Evolutionary conservation across 345 rosid genomes (phyloP), one percentile per base, ranked within the genome.

Genomic region (Ceriops zippeliana): DNA sequence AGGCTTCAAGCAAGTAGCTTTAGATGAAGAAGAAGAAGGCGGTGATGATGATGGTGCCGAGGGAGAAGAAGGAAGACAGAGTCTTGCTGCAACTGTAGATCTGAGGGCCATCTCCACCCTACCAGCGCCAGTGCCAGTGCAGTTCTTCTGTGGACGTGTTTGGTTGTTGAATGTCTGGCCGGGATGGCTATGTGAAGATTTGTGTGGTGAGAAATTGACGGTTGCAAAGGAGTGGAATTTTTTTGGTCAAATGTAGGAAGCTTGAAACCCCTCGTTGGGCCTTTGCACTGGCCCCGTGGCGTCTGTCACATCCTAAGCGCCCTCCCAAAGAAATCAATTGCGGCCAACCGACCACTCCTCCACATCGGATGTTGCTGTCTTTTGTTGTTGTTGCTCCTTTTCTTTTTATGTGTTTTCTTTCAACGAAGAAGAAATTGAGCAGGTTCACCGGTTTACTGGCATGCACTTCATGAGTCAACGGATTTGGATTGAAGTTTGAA

Each of bases 51-150:
- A 42, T 2, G 15, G 47, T 38, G 87, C 21, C 1, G 81, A 51
- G 19, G 73, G 56, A 42, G 74, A 24, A 68, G 86, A 15, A 20
- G 82, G 78, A 56, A 73, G 56, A 49, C 81, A 60, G 67, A 83
- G 78, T 67, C 73, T 83, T 15, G 86, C 75, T 67, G 87, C 62
- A 30, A 79, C 58, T 58, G 86, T 76, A 78, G 87, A 79, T 70
- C 83, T 77, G 56, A 87, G 66, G 47, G 89, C 85, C 86, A 88
- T 84, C 78, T 80, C 88, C 81, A 73, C 70, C 78, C 70, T 77
- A 20, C 4, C 47, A 42, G 19, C 8, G 49, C 49, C 17, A 42
- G 5, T 42, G 9, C 37, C 37, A 1, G 49, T 42, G 49, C 46
- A 15, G 46, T 38, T 10, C 46, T 38, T 38, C 15, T 11, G 46